Evolutionary conservation across 257 asterid species (phyloP), one percentile per base, ranked within the genome.

Genomic region (Penstemon barbatus): DNA sequence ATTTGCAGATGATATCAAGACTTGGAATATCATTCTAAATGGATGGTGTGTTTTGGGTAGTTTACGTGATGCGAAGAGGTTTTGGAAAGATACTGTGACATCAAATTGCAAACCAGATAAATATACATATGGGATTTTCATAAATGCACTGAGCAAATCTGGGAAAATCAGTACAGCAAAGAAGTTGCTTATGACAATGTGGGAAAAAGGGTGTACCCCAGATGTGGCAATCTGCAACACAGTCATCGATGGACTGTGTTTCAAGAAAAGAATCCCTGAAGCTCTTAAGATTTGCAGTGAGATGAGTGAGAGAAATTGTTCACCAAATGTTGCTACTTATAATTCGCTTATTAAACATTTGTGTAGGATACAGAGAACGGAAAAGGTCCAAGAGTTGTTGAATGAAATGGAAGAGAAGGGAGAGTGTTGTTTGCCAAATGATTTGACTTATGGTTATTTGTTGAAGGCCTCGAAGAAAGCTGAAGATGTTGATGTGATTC

Each of bases 1-100:
- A 70, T 89, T 81, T 8, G 33, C 8, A 18, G 76, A 78, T 38
- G 86, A 87, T 66, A 84, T 87, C 38, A 92, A 89, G 77, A 81
- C 96, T 0, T 76, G 95, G 85, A 92, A 92, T 62, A 87, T 92
- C 18, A 82, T 92, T 55, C 78, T 92, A 3, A 86, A 86, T 50
- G 97, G 98, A 10, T 92, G 97, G 98, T 89, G 98, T 40, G 77
- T 89, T 65, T 42, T 83, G 69, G 92, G 97, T 39, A 86, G 94
- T 75, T 80, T 87, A 33, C 87, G 81, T 1, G 96, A 92, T 18
- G 85, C 91, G 3, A 92, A 84, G 87, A 83, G 98, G 79, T 79
- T 92, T 40, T 92, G 96, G 96, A 87, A 79, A 63, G 90, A 87
- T 57, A 89, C 84, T 7, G 62, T 86, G 41, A 54, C 71, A 15